Evolutionary conservation across 2,329 filamentous ascomycete genomes (phyloP), one percentile per base, ranked within the genome.

Genomic region (Colletotrichum costaricense): DNA sequence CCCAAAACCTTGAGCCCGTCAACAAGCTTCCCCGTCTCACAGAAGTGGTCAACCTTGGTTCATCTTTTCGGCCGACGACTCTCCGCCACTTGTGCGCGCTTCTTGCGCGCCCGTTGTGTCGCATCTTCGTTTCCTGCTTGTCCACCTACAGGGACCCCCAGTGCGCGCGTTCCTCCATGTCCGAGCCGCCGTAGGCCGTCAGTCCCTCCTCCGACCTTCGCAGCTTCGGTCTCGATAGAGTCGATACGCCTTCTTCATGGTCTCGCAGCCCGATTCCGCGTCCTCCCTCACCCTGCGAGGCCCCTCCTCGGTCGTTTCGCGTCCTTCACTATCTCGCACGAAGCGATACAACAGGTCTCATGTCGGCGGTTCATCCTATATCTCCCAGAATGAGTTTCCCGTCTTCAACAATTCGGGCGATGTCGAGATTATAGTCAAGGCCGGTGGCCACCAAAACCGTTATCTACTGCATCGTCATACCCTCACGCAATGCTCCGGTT

Each of bases 401-500:
- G 86, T 97, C 80, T 98, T 98, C 83, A 92, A 92, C 63, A 93
- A 95, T 78, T 96, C 94, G 49, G 96, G 96, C 79, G 95, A 98
- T 83, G 95, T 98, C 79, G 96, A 98, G 84, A 95, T 98, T 75
- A 80, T 96, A 68, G 90, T 98, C 78, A 89, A 88, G 79, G 88
- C 90, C 16, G 86, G 93, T 66, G 88, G 90, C 74, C 91, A 92
- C 79, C 93, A 97, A 83, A 94, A 94, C 80, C 89, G 93, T 74
- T 98, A 98, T 81, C 88, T 98, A 59, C 88, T 98, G 69, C 96
- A 98, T 84, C 89, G 92, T 73, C 89, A 98, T 79, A 98, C 96
- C 54, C 86, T 98, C 76, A 92, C 94, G 38, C 94, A 97, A 82
- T 97, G 94, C 79, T 98, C 95, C 6, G 95, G 95, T 19, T 98